phyloP scores from a whole-genome alignment of 2,329 filamentous ascomycete genomes.

The Chrysosporium queenslandicum region DNA sequence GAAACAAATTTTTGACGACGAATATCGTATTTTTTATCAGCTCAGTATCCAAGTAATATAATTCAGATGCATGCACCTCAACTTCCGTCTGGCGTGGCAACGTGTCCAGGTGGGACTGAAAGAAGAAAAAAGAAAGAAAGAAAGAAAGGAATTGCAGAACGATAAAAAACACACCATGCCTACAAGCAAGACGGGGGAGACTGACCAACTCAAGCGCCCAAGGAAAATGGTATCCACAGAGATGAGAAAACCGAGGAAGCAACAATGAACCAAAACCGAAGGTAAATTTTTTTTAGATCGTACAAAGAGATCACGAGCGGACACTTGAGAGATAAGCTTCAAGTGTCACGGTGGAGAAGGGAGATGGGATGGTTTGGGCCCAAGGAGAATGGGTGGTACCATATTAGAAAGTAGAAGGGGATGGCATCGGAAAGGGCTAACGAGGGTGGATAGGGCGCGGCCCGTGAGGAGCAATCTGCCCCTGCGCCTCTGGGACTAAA shows the following conservation, averaged over 20 bases:
- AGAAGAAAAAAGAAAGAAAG: no score
- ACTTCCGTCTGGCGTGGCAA: background rate
- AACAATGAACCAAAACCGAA: background rate
- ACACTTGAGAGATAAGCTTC: background rate
- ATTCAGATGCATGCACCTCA: background rate
- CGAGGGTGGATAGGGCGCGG: no score
- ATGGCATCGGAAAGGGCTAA: background rate
- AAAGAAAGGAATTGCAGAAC: background rate
- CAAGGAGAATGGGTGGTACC: background rate
- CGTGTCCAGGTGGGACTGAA: background rate
- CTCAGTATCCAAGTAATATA: no score
- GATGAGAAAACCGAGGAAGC: conserved; percentile 1
- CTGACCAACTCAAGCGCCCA: background rate
- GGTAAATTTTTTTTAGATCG: conserved; percentile 2
- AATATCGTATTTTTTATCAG: background rate
- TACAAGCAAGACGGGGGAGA: background rate
- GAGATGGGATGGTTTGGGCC: background rate
- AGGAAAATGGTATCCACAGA: conserved; percentile 6
- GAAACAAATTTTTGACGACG: no score
- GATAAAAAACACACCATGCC: no score
- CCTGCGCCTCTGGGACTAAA: no score
- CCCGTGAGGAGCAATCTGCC: no score
- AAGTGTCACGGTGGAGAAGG: background rate
- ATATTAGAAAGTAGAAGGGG: background rate
- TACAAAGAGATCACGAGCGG: background rate